Conservation (phyloP, 495 filamentous ascomycete genomes). For the Xylaria bambusicola region DNA sequence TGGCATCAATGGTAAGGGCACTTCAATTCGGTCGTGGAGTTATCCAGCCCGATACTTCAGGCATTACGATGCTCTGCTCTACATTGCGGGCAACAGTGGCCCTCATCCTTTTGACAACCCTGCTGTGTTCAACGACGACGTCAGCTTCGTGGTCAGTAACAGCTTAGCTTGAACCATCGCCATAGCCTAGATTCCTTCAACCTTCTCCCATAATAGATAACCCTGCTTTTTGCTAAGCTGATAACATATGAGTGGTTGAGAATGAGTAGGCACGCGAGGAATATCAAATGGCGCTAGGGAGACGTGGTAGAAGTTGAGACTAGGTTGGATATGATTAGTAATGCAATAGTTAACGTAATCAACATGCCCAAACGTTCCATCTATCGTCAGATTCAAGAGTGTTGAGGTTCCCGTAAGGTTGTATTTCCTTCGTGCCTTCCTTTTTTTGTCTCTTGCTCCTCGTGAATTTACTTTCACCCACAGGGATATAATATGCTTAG, state of each 20-base stretch:
- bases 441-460: background rate
- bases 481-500: too few species aligned
- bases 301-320: background rate
- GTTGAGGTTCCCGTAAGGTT: background rate
- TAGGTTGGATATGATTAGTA: background rate
- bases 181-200: background rate
- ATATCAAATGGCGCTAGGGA: background rate
- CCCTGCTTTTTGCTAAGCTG: too few species aligned
- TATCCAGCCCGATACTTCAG: conserved; percentile 59
- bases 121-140: conserved; percentile 50
- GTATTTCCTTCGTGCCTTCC: background rate
- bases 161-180: conserved; percentile 43
- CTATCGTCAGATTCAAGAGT: background rate
- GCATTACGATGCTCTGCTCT: conserved; percentile 48
- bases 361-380: background rate
- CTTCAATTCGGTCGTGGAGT: conserved; percentile 53
- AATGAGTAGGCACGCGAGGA: background rate
- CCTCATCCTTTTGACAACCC: conserved; percentile 50
- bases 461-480: too few species aligned
- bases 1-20: conserved; percentile 49
- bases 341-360: background rate
- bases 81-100: conserved; percentile 55
- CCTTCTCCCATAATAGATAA: background rate
- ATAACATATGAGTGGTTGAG: too few species aligned
- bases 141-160: conserved; percentile 47